Conservation (phyloP, 768 basidiomycete genomes). For the Tricholoma matsutake region DNA sequence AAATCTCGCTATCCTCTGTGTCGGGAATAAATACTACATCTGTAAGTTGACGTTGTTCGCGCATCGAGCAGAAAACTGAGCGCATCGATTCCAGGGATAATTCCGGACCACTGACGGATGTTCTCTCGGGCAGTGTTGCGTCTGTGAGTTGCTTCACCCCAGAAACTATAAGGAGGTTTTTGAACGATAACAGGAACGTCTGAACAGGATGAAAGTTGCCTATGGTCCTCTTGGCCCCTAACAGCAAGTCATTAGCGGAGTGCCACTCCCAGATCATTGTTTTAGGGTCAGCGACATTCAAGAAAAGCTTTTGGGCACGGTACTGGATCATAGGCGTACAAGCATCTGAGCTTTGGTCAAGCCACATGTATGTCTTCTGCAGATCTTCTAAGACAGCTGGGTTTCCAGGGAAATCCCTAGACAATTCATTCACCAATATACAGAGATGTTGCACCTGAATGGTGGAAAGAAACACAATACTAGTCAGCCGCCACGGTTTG, state of each 20-base stretch:
- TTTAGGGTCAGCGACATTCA: slow-evolving; percentile 43
- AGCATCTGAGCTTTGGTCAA: slow-evolving; percentile 28
- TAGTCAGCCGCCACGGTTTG: neutral
- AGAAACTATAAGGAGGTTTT: slow-evolving; percentile 28
- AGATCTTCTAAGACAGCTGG: slow-evolving; percentile 34
- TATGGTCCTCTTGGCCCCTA: slow-evolving; percentile 30
- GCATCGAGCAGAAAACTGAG: slow-evolving; percentile 31
- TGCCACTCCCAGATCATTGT: slow-evolving; percentile 38
- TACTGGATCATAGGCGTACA: slow-evolving; percentile 14
- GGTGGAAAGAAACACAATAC: neutral
- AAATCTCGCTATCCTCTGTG: slow-evolving; percentile 20
- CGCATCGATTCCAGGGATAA: slow-evolving; percentile 19
- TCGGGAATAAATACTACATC: slow-evolving; percentile 34
- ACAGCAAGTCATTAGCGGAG: slow-evolving; percentile 35
- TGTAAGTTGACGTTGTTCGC: slow-evolving; percentile 27
- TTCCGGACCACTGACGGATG: slow-evolving; percentile 11
- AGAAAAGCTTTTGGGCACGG: slow-evolving; percentile 32
- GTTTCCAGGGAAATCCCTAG: slow-evolving; percentile 21
- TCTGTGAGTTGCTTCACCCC: slow-evolving; percentile 27
- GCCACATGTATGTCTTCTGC: slow-evolving; percentile 41
- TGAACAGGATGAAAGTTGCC: slow-evolving; percentile 28
- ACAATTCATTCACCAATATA: slow-evolving; percentile 28
- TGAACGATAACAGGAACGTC: slow-evolving; percentile 31
- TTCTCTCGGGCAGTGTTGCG: slow-evolving; percentile 8
- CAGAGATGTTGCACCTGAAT: slow-evolving; percentile 40